Evolutionary conservation across 2,329 filamentous ascomycete species (phyloP).

Genomic region (Penicillium paneum): DNA sequence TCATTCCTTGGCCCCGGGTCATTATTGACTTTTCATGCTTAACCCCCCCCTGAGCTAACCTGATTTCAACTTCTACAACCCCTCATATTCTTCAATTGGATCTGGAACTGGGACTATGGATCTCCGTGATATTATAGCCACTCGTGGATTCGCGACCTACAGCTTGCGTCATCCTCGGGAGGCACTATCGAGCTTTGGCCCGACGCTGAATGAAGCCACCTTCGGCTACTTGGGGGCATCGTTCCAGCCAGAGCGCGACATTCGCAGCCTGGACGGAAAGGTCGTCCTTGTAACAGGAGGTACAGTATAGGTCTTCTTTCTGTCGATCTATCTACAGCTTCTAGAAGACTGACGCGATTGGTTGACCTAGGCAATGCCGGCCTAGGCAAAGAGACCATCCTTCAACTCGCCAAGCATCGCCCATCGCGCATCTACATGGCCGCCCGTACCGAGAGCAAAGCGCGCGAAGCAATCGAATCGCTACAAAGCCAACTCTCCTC

Average conservation of each 20-base stretch:
- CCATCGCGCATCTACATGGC: constrained; percentile 56
- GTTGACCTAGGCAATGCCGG: constrained; percentile 43
- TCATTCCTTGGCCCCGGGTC: background rate
- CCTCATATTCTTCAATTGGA: background rate
- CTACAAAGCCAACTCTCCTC: constrained; percentile 34
- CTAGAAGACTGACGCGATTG: background rate
- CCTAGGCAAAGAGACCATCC: constrained; percentile 47
- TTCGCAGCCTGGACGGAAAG: constrained; percentile 48
- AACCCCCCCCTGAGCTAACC: background rate
- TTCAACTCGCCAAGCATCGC: constrained; percentile 50
- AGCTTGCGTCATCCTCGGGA: constrained; percentile 32
- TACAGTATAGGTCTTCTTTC: constrained; percentile 17
- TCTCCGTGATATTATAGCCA: constrained; percentile 13
- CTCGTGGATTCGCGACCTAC: constrained; percentile 19
- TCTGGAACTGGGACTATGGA: constrained; percentile 8
- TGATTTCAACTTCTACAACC: background rate
- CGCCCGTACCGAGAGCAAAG: constrained; percentile 46
- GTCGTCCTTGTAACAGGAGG: constrained; percentile 54
- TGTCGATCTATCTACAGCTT: background rate
- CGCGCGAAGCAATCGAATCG: constrained; percentile 45
- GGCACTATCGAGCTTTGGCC: constrained; percentile 30
- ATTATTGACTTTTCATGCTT: background rate
- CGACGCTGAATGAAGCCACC: constrained; percentile 36
- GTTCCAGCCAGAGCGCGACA: constrained; percentile 46
- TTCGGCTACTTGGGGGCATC: constrained; percentile 33